Percentiles rank a stretch among this genome's conserved stretches.
These are phyloP conservation scores for Penicillium sp. DNA, from an alignment of 2,329 filamentous ascomycete species.

Conservation along the genomic window DNA sequence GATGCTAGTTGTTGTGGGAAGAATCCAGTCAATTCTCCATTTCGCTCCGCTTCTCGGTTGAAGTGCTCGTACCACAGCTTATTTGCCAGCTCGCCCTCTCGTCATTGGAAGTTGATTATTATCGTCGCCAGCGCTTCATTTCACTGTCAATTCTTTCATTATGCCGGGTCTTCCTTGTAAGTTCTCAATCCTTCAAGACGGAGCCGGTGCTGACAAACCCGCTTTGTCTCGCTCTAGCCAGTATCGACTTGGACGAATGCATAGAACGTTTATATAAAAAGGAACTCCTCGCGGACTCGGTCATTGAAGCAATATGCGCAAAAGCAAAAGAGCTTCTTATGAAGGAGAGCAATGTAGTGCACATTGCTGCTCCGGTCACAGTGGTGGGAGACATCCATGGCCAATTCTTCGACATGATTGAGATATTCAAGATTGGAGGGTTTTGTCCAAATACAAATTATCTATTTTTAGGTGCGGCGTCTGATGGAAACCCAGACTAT, in stretches of 20 bases:
- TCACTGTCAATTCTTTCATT: slow-evolving; percentile 13
- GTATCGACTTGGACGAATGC: slow-evolving; percentile 97
- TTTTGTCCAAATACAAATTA: slow-evolving; percentile 98
- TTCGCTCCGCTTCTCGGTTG: slow-evolving; percentile 4
- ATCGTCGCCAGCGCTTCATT: neutral
- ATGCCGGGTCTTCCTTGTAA: slow-evolving; percentile 46
- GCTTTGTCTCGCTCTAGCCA: slow-evolving; percentile 54
- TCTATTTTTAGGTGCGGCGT: slow-evolving; percentile 76
- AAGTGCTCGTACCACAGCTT: slow-evolving; percentile 14
- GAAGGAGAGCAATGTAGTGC: slow-evolving; percentile 99
- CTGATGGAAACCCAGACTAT: slow-evolving; percentile 5
- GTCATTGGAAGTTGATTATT: neutral
- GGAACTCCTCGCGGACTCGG: slow-evolving; percentile 92
- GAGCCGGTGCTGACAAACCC: neutral
- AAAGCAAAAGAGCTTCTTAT: slow-evolving; percentile 98
- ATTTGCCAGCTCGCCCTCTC: neutral
- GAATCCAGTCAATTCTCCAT: neutral
- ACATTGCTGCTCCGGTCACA: slow-evolving; percentile 90
- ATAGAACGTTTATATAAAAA: slow-evolving; percentile 96
- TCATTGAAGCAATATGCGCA: slow-evolving; percentile 98
- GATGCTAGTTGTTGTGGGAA: slow-evolving; percentile 10
- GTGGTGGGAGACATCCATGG: slow-evolving; percentile 98
- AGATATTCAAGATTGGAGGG: slow-evolving; percentile 98
- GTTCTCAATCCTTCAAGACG: slow-evolving; percentile 16
- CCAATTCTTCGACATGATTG: slow-evolving; percentile 97